Base-by-base conservation (phyloP, 75 land plant genomes). In the Azolla pinnata region DNA sequence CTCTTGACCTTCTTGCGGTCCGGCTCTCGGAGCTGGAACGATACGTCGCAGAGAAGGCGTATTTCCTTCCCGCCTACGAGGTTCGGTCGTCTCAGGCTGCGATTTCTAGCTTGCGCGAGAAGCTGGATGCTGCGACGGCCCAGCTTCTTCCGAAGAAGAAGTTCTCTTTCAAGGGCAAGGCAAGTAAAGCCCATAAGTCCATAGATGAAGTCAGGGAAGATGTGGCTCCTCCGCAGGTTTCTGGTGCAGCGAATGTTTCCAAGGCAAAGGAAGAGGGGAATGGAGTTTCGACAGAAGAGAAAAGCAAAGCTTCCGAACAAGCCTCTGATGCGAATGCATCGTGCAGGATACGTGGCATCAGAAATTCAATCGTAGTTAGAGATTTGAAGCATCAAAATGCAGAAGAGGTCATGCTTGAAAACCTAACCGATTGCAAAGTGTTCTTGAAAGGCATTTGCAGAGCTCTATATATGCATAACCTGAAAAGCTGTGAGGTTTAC, bases 61-160 rank as follows among this genome's bases (percentile, higher is more conserved):
- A 82, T 71, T 81, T 69, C 65, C 60, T 88, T 7, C 95, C 95
- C 14, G 68, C 89, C 0, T 92, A 83, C 57, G 89, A 83, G 29
- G 75, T 85, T 23, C 84, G 85, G 7, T 62, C 84, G 12, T 68
- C 82, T 2, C 80, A 80, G 38, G 67, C 87, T 38, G 18, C 84
- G 34, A 55, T 92, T 35, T 40, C 80, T 0, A 76, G 69, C 32
- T 72, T 92, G 56, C 82, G 71, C 23, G 75, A 78, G 44, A 29
- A 74, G 48, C 50, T 88, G 17, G 84, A 76, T 25, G 34, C 30
- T 27, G 63, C 67, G 38, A 63, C 49, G 26, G 40, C 71, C 14
- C 63, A 78, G 60, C 44, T 85, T 1, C 30, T 85, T 21, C 95
- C 98, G 0, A 82, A 74, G 47, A 92, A 83, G 73, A 92, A 81